phyloP scores from a whole-genome alignment of 2,329 filamentous ascomycete species.

The Tolypocladium ophioglossoides region DNA sequence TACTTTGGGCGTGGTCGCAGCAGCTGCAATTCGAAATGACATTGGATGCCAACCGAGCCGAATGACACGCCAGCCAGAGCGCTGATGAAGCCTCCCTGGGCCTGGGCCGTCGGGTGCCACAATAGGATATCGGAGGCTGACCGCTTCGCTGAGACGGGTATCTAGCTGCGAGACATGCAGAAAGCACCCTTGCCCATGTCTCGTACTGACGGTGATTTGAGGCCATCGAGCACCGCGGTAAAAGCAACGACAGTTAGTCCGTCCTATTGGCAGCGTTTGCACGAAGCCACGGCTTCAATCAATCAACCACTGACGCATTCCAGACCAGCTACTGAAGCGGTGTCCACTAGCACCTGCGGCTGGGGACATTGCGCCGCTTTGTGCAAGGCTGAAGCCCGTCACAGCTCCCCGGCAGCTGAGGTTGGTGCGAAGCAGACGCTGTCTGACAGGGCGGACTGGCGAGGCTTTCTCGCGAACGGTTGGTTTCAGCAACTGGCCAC shows the following conservation, averaged over 20 bases:
- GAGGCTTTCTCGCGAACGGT: background rate
- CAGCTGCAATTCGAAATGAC: background rate
- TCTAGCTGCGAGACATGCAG: background rate
- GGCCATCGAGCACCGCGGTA: background rate
- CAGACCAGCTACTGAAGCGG: background rate
- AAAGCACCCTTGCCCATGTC: background rate
- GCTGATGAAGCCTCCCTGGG: background rate
- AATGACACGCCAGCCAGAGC: background rate
- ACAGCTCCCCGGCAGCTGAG: background rate
- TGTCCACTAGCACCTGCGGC: background rate
- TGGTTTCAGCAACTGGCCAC: background rate
- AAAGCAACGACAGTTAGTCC: background rate
- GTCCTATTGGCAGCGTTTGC: background rate
- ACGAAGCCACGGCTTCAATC: background rate
- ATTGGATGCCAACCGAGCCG: background rate
- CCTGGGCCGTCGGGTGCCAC: background rate
- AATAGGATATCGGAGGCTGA: background rate
- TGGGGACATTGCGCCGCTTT: background rate
- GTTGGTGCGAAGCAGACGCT: background rate
- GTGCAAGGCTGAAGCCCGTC: background rate
- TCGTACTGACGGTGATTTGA: background rate
- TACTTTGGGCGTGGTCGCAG: background rate
- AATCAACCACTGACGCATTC: background rate
- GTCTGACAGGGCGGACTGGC: background rate
- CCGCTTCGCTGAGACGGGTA: background rate